Evolutionary conservation across 1,284 basidiomycete species (phyloP).

Genomic region (Pisolithus thermaeus): DNA sequence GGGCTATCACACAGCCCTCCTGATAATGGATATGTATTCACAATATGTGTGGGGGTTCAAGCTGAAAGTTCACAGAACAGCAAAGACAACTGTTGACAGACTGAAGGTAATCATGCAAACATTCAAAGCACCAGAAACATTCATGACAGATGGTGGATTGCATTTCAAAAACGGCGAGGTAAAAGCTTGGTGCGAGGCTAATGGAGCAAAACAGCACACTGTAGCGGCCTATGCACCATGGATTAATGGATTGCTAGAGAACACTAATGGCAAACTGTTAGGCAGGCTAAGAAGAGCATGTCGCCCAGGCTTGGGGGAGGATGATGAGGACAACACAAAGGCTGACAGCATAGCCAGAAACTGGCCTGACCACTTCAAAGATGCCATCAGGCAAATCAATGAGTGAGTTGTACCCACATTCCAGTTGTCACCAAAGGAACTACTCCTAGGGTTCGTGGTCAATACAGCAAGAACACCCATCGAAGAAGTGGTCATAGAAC

Average conservation of each 20-base stretch:
- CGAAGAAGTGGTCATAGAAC: background rate
- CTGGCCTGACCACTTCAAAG: slow-evolving; percentile 31
- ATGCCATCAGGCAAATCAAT: slow-evolving; percentile 25
- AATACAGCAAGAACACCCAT: slow-evolving; percentile 18
- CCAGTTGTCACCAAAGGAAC: slow-evolving; percentile 10
- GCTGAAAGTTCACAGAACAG: slow-evolving; percentile 14
- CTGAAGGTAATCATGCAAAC: slow-evolving; percentile 20
- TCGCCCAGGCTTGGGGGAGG: slow-evolving; percentile 11
- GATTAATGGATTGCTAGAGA: slow-evolving; percentile 34
- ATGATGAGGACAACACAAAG: slow-evolving; percentile 21
- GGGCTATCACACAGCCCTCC: background rate
- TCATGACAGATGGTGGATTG: slow-evolving; percentile 34
- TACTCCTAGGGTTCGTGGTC: slow-evolving; percentile 12
- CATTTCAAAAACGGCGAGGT: slow-evolving; percentile 35
- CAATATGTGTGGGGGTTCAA: slow-evolving; percentile 21
- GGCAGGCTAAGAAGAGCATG: slow-evolving; percentile 10
- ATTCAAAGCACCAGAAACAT: slow-evolving; percentile 22
- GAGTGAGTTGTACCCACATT: slow-evolving; percentile 14
- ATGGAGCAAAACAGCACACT: slow-evolving; percentile 11
- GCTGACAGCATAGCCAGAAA: slow-evolving; percentile 12
- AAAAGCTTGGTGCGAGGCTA: background rate
- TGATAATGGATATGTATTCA: slow-evolving; percentile 17
- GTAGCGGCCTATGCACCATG: slow-evolving; percentile 34
- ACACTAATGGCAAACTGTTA: slow-evolving; percentile 28
- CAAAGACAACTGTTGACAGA: slow-evolving; percentile 10